These are phyloP conservation scores for Ambispora gerdemannii DNA, from an alignment of 192 early-diverging fungal genomes.

Conservation along the genomic window DNA sequence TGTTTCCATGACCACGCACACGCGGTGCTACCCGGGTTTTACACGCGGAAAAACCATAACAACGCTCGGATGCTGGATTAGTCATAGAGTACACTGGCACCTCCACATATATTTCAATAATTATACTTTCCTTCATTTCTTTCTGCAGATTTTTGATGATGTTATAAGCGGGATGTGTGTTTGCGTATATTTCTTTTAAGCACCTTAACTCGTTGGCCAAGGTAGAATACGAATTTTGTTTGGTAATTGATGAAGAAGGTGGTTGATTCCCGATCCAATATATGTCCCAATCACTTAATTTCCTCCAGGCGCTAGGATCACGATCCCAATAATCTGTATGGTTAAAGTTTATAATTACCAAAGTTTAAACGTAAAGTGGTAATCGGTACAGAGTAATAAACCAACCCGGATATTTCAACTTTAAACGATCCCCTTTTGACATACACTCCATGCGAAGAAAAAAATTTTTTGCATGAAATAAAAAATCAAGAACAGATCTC, in stretches of 20 bases:
- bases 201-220: conserved; percentile 20
- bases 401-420: conserved; percentile 14
- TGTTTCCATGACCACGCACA: conserved; percentile 31
- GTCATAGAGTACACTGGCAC: conserved; percentile 23
- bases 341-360: neutral
- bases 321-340: conserved; percentile 28
- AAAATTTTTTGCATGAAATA: conserved; percentile 4
- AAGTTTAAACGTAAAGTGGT: neutral
- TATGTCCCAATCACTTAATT: conserved; percentile 23
- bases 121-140: conserved; percentile 26
- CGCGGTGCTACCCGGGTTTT: conserved; percentile 31
- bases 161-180: conserved; percentile 24
- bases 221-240: conserved; percentile 11
- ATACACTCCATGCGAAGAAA: conserved; percentile 7
- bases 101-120: conserved; percentile 15
- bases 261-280: conserved; percentile 27
- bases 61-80: conserved; percentile 31
- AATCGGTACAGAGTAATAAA: neutral
- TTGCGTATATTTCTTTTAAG: conserved; percentile 11
- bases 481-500: conserved; percentile 9
- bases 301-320: conserved; percentile 24
- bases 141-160: conserved; percentile 5
- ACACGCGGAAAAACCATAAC: conserved; percentile 25
- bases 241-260: conserved; percentile 12
- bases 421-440: conserved; percentile 2